These are phyloP conservation scores for Talaromyces sp. DNA, from an alignment of 2,329 filamentous ascomycete genomes.

Conservation along the genomic window DNA sequence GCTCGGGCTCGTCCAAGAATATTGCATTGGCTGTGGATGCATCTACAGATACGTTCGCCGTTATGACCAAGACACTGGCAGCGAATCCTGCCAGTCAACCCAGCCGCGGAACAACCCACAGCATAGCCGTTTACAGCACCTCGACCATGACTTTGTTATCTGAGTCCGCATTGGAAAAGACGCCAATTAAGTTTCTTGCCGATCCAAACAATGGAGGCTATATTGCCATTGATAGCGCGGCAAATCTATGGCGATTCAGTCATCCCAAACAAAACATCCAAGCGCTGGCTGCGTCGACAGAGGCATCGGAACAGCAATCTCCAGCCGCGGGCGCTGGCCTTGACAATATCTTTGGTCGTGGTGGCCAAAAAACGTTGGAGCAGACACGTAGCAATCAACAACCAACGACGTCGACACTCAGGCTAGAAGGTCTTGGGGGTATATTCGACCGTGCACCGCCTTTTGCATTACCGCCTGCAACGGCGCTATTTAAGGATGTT, in stretches of 20 bases:
- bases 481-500: slow-evolving; percentile 38
- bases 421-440: slow-evolving; percentile 29
- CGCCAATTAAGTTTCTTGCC: slow-evolving; percentile 66
- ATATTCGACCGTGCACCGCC: slow-evolving; percentile 40
- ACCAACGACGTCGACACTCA: not conserved
- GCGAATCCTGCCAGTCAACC: slow-evolving; percentile 41
- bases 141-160: slow-evolving; percentile 59
- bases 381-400: slow-evolving; percentile 8
- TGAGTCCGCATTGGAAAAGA: slow-evolving; percentile 52
- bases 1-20: slow-evolving; percentile 14
- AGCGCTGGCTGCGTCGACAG: slow-evolving; percentile 23
- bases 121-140: slow-evolving; percentile 65
- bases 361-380: slow-evolving; percentile 8
- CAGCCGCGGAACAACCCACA: slow-evolving; percentile 42
- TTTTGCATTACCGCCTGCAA: slow-evolving; percentile 38
- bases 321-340: slow-evolving; percentile 28
- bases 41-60: slow-evolving; percentile 62
- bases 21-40: slow-evolving; percentile 64
- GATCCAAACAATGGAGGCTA: slow-evolving; percentile 66
- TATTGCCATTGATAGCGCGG: slow-evolving; percentile 69
- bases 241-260: slow-evolving; percentile 59
- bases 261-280: slow-evolving; percentile 24
- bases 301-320: slow-evolving; percentile 23
- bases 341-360: slow-evolving; percentile 32
- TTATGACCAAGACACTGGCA: slow-evolving; percentile 42